Percentiles rank a stretch among this genome's conserved stretches.
Evolutionary conservation across 441 rosid species (phyloP).

Genomic region (Croton laevigatus): DNA sequence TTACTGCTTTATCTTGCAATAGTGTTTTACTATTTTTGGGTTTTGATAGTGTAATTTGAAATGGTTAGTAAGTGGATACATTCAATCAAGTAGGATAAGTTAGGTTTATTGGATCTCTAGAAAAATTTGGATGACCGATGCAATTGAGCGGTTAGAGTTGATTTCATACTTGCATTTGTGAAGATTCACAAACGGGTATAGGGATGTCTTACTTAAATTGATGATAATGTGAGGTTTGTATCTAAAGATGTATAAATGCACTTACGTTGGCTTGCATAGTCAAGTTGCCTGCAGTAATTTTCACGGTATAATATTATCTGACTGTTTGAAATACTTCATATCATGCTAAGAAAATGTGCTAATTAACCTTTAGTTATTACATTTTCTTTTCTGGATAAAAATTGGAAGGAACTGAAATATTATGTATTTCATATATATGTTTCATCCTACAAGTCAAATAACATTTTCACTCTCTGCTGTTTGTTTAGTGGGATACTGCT

Average conservation of each 20-base stretch:
- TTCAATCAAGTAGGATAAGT: not conserved
- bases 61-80: not conserved
- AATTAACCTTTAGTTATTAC: too few relatives aligned
- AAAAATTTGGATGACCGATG: not conserved
- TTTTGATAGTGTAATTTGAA: not conserved
- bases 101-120: not conserved
- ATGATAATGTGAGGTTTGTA: too few relatives aligned
- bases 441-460: not conserved
- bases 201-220: not conserved
- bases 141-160: not conserved
- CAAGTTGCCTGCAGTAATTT: too few relatives aligned
- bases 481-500: constrained; percentile 85
- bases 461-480: constrained; percentile 12
- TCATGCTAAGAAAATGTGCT: not conserved
- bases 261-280: not conserved
- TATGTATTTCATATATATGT: too few relatives aligned
- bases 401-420: not conserved
- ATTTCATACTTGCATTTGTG: not conserved
- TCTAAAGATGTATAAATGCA: too few relatives aligned
- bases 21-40: not conserved
- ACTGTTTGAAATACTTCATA: not conserved
- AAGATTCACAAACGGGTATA: not conserved
- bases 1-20: not conserved
- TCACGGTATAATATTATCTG: not conserved
- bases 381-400: not conserved